phyloP scores from a whole-genome alignment of 2,329 filamentous ascomycete species.

The Alternaria brassicae region DNA sequence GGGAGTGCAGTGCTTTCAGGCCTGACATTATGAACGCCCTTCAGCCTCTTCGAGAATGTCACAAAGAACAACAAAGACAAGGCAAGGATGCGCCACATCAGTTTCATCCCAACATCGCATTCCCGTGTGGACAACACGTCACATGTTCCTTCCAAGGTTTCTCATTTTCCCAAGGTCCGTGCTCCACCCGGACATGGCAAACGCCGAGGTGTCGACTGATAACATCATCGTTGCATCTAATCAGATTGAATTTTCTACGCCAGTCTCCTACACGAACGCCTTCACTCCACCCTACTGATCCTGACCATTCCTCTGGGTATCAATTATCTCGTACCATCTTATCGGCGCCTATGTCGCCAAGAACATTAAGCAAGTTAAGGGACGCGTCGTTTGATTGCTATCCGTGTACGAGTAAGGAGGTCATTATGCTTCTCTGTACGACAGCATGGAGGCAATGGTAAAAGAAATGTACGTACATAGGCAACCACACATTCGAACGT shows the following conservation, averaged over 20 bases:
- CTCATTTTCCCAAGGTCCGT: not conserved
- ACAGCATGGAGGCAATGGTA: not conserved
- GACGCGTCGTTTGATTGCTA: conserved; percentile 45
- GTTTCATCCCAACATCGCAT: not conserved
- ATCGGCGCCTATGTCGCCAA: conserved; percentile 48
- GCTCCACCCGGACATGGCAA: not conserved
- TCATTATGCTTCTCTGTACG: not conserved
- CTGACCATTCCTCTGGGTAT: not conserved
- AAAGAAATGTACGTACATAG: not conserved
- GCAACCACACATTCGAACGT: not conserved
- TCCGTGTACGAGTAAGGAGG: not conserved
- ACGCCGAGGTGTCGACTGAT: not conserved
- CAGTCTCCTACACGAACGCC: not conserved
- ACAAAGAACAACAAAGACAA: not conserved
- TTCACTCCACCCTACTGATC: conserved; percentile 4
- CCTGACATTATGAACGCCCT: not conserved
- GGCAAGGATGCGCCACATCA: not conserved
- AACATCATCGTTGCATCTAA: conserved; percentile 17
- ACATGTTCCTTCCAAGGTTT: not conserved
- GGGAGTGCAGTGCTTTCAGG: not conserved
- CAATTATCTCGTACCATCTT: conserved; percentile 25
- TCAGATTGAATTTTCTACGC: conserved; percentile 18
- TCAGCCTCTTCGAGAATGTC: not conserved
- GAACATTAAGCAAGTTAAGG: conserved; percentile 55
- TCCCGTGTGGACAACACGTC: not conserved